phyloP scores from a whole-genome alignment of 306 rosid genomes.

The Corylus americana region DNA sequence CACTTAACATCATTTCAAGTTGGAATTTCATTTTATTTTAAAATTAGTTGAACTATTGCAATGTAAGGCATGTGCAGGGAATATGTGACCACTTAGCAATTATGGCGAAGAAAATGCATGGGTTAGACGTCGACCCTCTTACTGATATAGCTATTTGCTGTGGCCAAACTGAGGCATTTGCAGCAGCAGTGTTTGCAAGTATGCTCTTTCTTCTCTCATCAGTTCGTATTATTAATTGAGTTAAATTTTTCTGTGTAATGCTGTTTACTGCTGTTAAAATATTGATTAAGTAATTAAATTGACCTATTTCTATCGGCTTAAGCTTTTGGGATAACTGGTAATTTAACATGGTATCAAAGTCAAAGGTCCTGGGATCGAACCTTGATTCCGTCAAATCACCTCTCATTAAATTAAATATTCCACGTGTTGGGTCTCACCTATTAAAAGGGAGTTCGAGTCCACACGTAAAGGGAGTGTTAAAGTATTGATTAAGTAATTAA shows the following conservation, averaged over 20 bases:
- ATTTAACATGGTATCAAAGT: no score
- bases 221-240: background rate
- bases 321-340: no score
- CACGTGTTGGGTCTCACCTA: no score
- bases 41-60: background rate
- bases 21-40: background rate
- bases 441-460: no score
- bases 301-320: no score
- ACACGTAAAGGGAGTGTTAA: no score
- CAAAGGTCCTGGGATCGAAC: no score
- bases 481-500: no score
- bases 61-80: slow-evolving; percentile 74
- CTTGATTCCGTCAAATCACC: no score
- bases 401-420: no score
- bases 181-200: slow-evolving; percentile 76
- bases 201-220: background rate
- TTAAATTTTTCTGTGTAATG: background rate
- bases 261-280: slow-evolving; percentile 6
- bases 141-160: slow-evolving; percentile 81
- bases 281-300: no score
- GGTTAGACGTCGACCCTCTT: slow-evolving; percentile 68
- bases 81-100: slow-evolving; percentile 62
- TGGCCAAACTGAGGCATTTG: slow-evolving; percentile 84
- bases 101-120: slow-evolving; percentile 57
- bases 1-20: background rate